Evolutionary conservation across 2,329 filamentous ascomycete species (phyloP), one percentile per base, ranked within the genome.

Genomic region (Penicillium sp.): DNA sequence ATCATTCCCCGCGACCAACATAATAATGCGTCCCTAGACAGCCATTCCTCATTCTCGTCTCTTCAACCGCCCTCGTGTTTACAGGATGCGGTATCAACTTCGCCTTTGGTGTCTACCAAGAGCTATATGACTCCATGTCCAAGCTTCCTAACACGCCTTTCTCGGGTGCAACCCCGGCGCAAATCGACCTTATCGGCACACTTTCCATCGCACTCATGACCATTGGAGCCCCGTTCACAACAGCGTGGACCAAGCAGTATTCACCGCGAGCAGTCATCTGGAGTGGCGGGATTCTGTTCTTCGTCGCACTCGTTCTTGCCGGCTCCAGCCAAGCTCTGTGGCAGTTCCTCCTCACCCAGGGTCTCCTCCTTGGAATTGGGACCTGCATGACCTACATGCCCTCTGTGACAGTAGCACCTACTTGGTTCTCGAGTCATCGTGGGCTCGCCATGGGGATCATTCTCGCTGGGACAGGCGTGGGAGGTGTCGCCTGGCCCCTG

Each of bases 101-200:
- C 43, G 60, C 65, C 8, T 71, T 69, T 32, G 69, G 69, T 26
- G 64, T 72, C 29, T 71, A 69, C 37, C 67, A 71, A 56, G 67
- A 63, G 5, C 57, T 70, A 0, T 71, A 70, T 29, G 66, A 69
- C 39, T 56, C 59, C 3, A 57, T 70, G 51, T 52, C 64, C 4
- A 49, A 55, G 4, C 9, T 55, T 2, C 49, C 56, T 2, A 47
- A 50, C n/a, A 62, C 57, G 0, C 69, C 69, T 0, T 72, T 72
- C 44, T 60, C 60, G 1, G 58, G 60, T 11, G 64, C 66, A n/a
- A 61, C 59, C 1, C 56, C 69, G 0, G 68, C 67, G 2, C 45
- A 61, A 26, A 71, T 72, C 40, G 67, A 67, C 45, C 55, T 71
- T 6, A 70, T 70, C 27, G 68, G 68, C 9, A 69, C 65, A 5